Base-by-base conservation (phyloP, 2,329 filamentous ascomycete species). In the Calonectria multiphialidica region DNA sequence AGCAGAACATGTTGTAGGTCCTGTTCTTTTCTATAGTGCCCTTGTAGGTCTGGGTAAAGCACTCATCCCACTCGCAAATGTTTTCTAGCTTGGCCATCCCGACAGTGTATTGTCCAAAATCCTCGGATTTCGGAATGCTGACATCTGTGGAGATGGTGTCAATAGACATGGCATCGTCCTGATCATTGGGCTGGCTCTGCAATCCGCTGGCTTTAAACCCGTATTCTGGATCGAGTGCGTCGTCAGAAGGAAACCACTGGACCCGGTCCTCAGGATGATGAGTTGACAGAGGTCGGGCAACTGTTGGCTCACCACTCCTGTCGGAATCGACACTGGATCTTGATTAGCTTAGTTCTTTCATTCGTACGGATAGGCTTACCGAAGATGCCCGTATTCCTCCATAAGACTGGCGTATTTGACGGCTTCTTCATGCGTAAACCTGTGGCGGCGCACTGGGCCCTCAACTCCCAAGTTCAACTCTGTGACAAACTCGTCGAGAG, bases 181-280 rank as follows among this genome's bases (percentile, higher is more conserved):
- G 21, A 30, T 61, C 53, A 21, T 25, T 15, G 8, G 8, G 2
- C 15, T 40, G 6, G 53, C 10, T 25, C 25, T 59, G 35, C 35
- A 15, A 37, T 37, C 13, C 3, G 12, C 35, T 37, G 9, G 35
- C 3, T 15, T 6, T 15, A 37, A 37, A 37, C 35, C 12, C 33
- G 6, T 21, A 21, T 28, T 40, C 53, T 25, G 23, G 21, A 37
- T 57, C 67, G 0, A 69, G 5, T 65, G 55, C 45, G 23, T 53
- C 25, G 23, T 66, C 53, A 15, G 33, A 59, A 3, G 15, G 2
- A 28, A 59, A 40, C 77, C 75, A 80, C 33, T 49, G 61, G 18
- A 80, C 47, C 10, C 71, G 71, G 12, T 80, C 61, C 37, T 80
- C 78, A 0, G 79, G 79, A 53, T 81, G 72, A 40, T 66, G 68